Percentiles rank a stretch among this genome's conserved stretches.
These are phyloP conservation scores for Chlamydomonas schloesseri DNA, from an alignment of 139 green algal genomes.

Conservation along the genomic window DNA sequence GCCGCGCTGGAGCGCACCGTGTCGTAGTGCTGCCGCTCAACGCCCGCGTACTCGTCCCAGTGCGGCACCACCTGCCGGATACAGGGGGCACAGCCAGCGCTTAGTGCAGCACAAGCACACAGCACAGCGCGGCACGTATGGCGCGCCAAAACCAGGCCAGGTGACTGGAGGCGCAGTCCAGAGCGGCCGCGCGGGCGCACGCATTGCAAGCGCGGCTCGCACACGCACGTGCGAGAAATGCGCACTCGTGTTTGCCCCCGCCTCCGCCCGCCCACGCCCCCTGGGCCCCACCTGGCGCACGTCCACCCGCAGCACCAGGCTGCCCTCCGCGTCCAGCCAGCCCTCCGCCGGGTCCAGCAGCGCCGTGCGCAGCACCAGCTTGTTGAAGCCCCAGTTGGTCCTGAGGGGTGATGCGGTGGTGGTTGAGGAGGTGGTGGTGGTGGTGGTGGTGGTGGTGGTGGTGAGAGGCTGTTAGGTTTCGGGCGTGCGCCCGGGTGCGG, in stretches of 20 bases:
- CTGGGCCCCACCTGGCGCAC: slow-evolving; percentile 3
- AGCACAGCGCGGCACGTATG: too few species aligned
- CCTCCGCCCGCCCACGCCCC: not conserved
- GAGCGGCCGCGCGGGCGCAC: too few species aligned
- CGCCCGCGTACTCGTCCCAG: slow-evolving; percentile 4
- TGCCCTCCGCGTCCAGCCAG: not conserved
- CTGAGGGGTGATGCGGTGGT: too few species aligned
- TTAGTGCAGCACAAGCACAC: not conserved
- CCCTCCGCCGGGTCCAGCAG: slow-evolving; percentile 22
- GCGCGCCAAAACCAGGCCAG: too few species aligned
- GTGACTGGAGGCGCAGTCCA: too few species aligned
- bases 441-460: too few species aligned
- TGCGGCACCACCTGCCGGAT: not conserved
- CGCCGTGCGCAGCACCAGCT: not conserved
- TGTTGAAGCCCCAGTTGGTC: slow-evolving; percentile 17
- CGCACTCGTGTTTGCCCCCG: not conserved
- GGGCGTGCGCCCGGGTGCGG: too few species aligned
- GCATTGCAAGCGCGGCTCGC: not conserved
- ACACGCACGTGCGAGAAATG: too few species aligned
- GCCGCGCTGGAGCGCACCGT: slow-evolving; percentile 13
- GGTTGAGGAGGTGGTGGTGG: too few species aligned
- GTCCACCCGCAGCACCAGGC: not conserved
- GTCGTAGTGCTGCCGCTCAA: slow-evolving; percentile 28
- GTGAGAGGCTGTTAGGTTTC: too few species aligned
- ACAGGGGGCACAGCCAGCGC: not conserved